phyloP scores from a whole-genome alignment of 2,329 filamentous ascomycete species.

The Xylariaceae sp. region DNA sequence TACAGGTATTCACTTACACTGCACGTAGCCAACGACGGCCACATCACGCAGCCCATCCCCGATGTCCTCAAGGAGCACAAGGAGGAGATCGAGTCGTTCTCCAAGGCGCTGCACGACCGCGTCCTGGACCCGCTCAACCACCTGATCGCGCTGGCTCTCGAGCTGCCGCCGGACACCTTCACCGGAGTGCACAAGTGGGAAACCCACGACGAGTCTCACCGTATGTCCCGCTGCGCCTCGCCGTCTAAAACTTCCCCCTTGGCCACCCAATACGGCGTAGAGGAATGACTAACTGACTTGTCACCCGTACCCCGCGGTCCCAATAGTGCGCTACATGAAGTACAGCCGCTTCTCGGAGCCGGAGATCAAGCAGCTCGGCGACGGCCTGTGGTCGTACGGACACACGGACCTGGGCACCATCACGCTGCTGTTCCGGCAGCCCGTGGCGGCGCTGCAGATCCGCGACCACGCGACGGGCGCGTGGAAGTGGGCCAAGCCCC shows the following conservation, averaged over 20 bases:
- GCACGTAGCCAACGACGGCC: conserved; percentile 28
- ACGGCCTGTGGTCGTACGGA: conserved; percentile 33
- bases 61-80: conserved; percentile 40
- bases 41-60: too few relatives aligned
- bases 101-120: too few relatives aligned
- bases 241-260: too few relatives aligned
- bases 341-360: too few relatives aligned
- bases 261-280: too few relatives aligned
- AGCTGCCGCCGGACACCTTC: too few relatives aligned
- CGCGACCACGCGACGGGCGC: conserved; percentile 31
- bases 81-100: conserved; percentile 49
- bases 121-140: conserved; percentile 13
- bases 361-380: conserved; percentile 35
- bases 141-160: too few relatives aligned
- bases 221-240: too few relatives aligned
- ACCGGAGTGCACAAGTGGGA: too few relatives aligned
- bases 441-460: conserved; percentile 46
- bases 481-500: conserved; percentile 39
- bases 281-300: too few relatives aligned
- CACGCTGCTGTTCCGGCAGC: conserved; percentile 48
- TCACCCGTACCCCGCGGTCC: too few relatives aligned
- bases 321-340: conserved; percentile 42
- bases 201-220: too few relatives aligned
- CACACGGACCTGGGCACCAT: conserved; percentile 48
- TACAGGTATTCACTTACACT: conserved; percentile 26